These are phyloP conservation scores for Capsicum chinense DNA, from an alignment of 257 asterid species.

Conservation along the genomic window DNA sequence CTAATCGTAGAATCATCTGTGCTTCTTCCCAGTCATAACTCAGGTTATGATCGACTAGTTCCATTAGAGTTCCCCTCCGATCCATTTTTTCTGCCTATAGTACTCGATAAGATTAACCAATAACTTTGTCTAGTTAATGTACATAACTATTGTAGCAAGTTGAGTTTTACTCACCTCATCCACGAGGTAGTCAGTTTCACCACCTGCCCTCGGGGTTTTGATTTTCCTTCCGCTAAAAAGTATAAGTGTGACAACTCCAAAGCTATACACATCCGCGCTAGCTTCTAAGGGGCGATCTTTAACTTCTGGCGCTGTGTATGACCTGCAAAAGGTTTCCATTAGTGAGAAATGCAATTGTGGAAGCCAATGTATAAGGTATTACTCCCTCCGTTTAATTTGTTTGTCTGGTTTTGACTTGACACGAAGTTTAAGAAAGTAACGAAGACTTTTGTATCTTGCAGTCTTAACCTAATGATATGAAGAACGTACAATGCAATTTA, in stretches of 20 bases:
- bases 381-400: too few species aligned
- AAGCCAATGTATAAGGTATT: not conserved
- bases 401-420: too few species aligned
- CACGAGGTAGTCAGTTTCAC: not conserved
- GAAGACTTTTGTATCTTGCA: too few species aligned
- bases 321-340: conserved; percentile 25
- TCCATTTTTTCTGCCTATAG: not conserved
- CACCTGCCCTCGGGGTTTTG: not conserved
- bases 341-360: not conserved
- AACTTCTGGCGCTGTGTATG: conserved; percentile 7
- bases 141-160: not conserved
- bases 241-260: conserved; percentile 27
- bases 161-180: conserved; percentile 23
- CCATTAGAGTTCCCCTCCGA: not conserved
- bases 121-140: not conserved
- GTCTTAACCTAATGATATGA: too few species aligned
- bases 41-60: not conserved
- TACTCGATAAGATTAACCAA: not conserved
- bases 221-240: not conserved
- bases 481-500: too few species aligned
- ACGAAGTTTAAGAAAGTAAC: too few species aligned
- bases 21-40: not conserved
- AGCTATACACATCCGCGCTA: conserved; percentile 22
- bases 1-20: not conserved
- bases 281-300: not conserved